Evolutionary conservation across 805 yeast genomes (phyloP), one percentile per base, ranked within the genome.

Genomic region (Millerozyma acaciae): DNA sequence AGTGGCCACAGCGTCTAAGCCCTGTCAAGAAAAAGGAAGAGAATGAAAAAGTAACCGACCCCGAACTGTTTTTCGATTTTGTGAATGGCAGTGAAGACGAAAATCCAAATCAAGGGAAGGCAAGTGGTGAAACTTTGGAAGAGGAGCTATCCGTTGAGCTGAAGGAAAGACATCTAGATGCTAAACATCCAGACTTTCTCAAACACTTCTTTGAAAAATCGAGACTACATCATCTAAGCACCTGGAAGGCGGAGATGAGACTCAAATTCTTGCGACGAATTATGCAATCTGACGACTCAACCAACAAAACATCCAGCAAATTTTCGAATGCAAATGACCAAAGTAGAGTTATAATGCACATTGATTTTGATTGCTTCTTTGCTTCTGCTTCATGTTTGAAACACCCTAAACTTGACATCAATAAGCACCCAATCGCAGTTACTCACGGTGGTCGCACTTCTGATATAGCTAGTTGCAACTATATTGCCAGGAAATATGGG

Each of bases 301-400:
- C 10, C 10, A n/a, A 6, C 13, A n/a, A n/a, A n/a, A 30, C 3
- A 10, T 12, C 4, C 2, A 18, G 16, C 8, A 13, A 25, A 8
- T 4, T 28, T 43, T 13, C 45, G 34, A 35, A 24, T 29, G 30
- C 26, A 22, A 19, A 13, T 14, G 21, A 8, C 14, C 24, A n/a
- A 6, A 5, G 5, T 5, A 48, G 47, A 21, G 51, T 71, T 1
- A 73, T 89, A 7, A 52, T 89, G 34, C 97, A 90, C 54, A 70
- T 90, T 21, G 98, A 90, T 54, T 90, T 88, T 55, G 98, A 90
- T 55, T 87, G 95, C 43, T 90, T 93, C 49, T 90, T 90, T 59
- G 97, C 89, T 2, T 73, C 94, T 0, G 96, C 83, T 0, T 84
- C 96, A 0, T 73, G 85, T 3, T 58, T 78, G 34, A 65, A 60